phyloP scores from a whole-genome alignment of 2,329 filamentous ascomycete genomes.

The Hypoxylon sp. region DNA sequence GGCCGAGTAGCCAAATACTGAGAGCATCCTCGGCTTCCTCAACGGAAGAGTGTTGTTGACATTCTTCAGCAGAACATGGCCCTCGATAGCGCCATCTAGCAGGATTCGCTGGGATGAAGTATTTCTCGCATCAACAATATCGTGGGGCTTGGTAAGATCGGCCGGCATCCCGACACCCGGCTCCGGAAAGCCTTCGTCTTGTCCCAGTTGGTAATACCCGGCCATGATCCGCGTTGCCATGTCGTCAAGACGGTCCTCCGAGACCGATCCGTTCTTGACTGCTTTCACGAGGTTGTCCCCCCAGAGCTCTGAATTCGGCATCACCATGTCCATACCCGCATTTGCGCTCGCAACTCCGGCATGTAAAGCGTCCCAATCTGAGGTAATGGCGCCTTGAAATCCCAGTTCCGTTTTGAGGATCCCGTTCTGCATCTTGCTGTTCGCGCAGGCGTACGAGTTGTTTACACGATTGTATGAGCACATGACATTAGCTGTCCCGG shows the following conservation, averaged over 20 bases:
- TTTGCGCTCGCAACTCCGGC: slow-evolving; percentile 61
- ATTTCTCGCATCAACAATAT: slow-evolving; percentile 63
- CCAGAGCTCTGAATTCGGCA: slow-evolving; percentile 55
- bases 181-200: slow-evolving; percentile 56
- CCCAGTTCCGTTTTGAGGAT: slow-evolving; percentile 58
- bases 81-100: slow-evolving; percentile 66
- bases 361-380: slow-evolving; percentile 66
- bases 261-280: slow-evolving; percentile 66
- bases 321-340: slow-evolving; percentile 64
- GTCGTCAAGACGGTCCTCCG: slow-evolving; percentile 63
- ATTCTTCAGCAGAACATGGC: slow-evolving; percentile 72
- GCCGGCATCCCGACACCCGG: slow-evolving; percentile 61
- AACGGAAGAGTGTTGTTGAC: slow-evolving; percentile 62
- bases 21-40: slow-evolving; percentile 57
- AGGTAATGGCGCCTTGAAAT: slow-evolving; percentile 60
- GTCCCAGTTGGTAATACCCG: slow-evolving; percentile 64
- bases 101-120: slow-evolving; percentile 51
- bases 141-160: slow-evolving; percentile 58
- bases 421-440: slow-evolving; percentile 63
- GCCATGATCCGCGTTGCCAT: slow-evolving; percentile 65
- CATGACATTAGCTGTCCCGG: slow-evolving; percentile 56
- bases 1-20: slow-evolving; percentile 69
- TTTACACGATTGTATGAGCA: slow-evolving; percentile 67
- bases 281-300: slow-evolving; percentile 62
- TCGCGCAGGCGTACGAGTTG: slow-evolving; percentile 67